Evolutionary conservation across 495 filamentous ascomycete genomes (phyloP).

Genomic region (Aspergillus bridgeri): DNA sequence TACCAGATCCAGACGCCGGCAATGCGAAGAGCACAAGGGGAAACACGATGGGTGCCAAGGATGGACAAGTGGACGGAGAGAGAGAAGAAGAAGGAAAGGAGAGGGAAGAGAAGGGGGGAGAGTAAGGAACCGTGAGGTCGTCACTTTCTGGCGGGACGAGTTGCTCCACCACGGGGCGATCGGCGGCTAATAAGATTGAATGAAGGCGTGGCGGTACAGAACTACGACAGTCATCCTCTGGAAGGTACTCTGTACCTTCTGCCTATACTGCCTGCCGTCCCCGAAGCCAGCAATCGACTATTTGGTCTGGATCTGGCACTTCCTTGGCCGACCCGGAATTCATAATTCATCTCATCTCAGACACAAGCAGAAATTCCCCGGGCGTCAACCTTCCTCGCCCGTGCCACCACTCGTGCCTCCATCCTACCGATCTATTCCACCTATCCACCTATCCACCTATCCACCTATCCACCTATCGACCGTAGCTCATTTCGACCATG

Average conservation of each 20-base stretch:
- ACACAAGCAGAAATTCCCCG: too few relatives aligned
- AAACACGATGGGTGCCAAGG: constrained; percentile 9
- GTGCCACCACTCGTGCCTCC: too few relatives aligned
- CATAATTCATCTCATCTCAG: too few relatives aligned
- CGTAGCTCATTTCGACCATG: constrained; percentile 10
- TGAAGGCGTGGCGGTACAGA: constrained; percentile 7
- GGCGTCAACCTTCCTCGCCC: too few relatives aligned
- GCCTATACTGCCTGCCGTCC: too few relatives aligned
- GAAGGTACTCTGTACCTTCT: too few relatives aligned
- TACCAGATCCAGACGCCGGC: constrained; percentile 1
- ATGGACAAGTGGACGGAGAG: constrained; percentile 1
- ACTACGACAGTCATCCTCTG: too few relatives aligned
- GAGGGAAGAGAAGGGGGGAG: constrained; percentile 20
- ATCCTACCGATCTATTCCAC: background rate
- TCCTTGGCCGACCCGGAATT: background rate
- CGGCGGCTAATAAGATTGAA: constrained; percentile 37
- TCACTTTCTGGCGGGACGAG: constrained; percentile 38
- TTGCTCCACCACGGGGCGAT: constrained; percentile 41
- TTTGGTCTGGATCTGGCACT: background rate
- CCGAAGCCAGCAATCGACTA: too few relatives aligned
- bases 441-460: background rate
- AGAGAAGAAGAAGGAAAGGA: constrained; percentile 12
- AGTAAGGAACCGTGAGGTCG: constrained; percentile 18
- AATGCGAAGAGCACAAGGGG: constrained; percentile 8
- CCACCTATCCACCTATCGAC: background rate